Percentiles rank a stretch among this genome's conserved stretches.
phyloP scores from a whole-genome alignment of 768 basidiomycete genomes.

The Tylopilus felleus region DNA sequence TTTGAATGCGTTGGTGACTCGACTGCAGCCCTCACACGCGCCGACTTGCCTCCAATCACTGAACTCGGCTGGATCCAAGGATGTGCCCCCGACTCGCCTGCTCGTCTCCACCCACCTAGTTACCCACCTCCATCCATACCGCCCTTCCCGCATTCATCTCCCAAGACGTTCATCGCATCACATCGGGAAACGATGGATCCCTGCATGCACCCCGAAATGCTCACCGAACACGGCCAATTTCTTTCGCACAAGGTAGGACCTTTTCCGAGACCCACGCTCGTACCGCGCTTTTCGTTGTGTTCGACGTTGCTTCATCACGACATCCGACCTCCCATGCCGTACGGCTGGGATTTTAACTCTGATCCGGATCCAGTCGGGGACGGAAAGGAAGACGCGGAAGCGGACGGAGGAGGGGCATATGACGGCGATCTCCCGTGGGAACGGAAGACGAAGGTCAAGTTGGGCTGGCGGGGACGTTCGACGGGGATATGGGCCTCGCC shows the following conservation, averaged over 20 bases:
- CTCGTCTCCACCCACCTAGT: slow-evolving; percentile 29
- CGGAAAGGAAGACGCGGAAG: background rate
- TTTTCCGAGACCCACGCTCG: slow-evolving; percentile 36
- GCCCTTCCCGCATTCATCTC: background rate
- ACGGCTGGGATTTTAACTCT: slow-evolving; percentile 46
- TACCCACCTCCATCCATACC: slow-evolving; percentile 13
- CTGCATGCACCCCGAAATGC: slow-evolving; percentile 33
- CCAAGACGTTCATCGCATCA: slow-evolving; percentile 35
- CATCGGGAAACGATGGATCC: slow-evolving; percentile 37
- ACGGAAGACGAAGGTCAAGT: slow-evolving; percentile 54
- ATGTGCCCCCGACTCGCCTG: slow-evolving; percentile 24
- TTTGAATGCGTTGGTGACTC: background rate
- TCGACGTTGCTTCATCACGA: slow-evolving; percentile 51
- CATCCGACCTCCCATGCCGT: slow-evolving; percentile 48
- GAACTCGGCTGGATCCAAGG: slow-evolving; percentile 23
- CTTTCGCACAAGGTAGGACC: slow-evolving; percentile 48
- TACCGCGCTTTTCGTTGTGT: slow-evolving; percentile 54
- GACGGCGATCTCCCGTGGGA: slow-evolving; percentile 62
- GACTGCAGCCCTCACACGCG: slow-evolving; percentile 25
- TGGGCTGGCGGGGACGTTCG: slow-evolving; percentile 73
- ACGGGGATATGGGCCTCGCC: slow-evolving; percentile 53
- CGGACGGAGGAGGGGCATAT: slow-evolving; percentile 20
- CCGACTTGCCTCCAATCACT: slow-evolving; percentile 34
- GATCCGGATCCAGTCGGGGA: background rate
- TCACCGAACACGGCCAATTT: slow-evolving; percentile 49